Conservation (phyloP, 805 yeast genomes). For the Spathaspora hagerdaliae region DNA sequence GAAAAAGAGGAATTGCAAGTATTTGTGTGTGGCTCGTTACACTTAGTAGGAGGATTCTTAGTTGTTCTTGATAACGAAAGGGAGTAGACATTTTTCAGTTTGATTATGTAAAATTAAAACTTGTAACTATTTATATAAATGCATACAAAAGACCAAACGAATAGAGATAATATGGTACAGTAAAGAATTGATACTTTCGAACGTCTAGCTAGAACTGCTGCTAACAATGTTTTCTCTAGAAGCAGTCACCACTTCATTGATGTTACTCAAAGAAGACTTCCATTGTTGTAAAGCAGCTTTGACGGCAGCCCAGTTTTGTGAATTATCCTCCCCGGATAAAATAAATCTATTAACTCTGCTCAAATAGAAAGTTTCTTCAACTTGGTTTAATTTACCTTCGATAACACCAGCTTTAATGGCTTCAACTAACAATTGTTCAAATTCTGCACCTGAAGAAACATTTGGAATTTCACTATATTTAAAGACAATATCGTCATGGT, state of each 20-base stretch:
- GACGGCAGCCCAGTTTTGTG: conserved; percentile 34
- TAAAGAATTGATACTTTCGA: background rate
- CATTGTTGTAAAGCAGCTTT: conserved; percentile 32
- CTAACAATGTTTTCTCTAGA: conserved; percentile 42
- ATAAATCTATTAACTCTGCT: conserved; percentile 39
- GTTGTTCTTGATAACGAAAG: conserved; percentile 64
- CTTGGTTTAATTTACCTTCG: conserved; percentile 44
- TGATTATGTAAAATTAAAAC: background rate
- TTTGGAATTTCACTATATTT: conserved; percentile 35
- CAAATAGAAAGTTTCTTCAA: conserved; percentile 36
- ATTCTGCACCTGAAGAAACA: conserved; percentile 24
- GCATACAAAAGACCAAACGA: background rate
- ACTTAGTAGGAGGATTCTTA: conserved; percentile 89
- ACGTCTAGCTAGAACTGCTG: background rate
- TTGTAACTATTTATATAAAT: background rate
- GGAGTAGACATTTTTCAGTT: conserved; percentile 4
- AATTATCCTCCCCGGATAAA: conserved; percentile 32
- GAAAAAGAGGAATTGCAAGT: conserved; percentile 46
- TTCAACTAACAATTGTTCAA: conserved; percentile 37
- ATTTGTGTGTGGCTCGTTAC: conserved; percentile 91
- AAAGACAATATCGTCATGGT: conserved; percentile 23
- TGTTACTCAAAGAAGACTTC: conserved; percentile 38
- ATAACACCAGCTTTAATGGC: conserved; percentile 41
- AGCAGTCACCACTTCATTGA: conserved; percentile 36
- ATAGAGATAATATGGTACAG: background rate